Evolutionary conservation across 1,284 basidiomycete species (phyloP), one percentile per base, ranked within the genome.

Genomic region (Ustilago loliicola): DNA sequence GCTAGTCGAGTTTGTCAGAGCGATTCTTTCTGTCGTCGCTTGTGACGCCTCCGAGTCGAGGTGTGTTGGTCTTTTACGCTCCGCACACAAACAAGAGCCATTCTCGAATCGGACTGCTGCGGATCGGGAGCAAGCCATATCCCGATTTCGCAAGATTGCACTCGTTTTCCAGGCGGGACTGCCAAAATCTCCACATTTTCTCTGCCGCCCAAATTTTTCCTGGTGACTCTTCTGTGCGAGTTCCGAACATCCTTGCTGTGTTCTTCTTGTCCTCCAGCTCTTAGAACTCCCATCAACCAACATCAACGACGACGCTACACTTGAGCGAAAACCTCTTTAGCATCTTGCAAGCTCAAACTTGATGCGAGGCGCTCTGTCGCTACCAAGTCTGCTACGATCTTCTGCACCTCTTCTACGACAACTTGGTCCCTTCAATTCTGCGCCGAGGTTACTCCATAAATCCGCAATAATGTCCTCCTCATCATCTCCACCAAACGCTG

Each of bases 381-480:
- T 57, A 17, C 40, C 30, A 52, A 54, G 15, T 27, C 32, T 63
- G n/a, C 3, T 30, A 21, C 64, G 60, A 60, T 21, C 47, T 40
- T 51, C 21, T 7, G 10, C 50, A 1, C 34, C 48, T 30, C 56
- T n/a, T 15, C n/a, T 19, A 36, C 61, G 54, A 32, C 36, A 19
- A 17, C 13, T 21, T 23, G 13, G 15, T 61, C 32, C 11, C 48
- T 27, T 2, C 2, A 29, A 4, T 13, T 15, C 47, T 17, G n/a
- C 11, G 15, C 32, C 15, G 54, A 21, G n/a, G 38, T 19, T 21
- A 23, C 7, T 51, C 29, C 45, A 45, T 13, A 59, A 23, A 50
- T 27, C 42, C 34, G 25, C 52, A 21, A 65, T 25, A 25, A 73
- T 73, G 71, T 32, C 65, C 8, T 36, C 57, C 25, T 21, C 36